Evolutionary conservation across 371 early-diverging fungal species (phyloP), one percentile per base, ranked within the genome.

Genomic region (Neoconidiobolus thromboides): DNA sequence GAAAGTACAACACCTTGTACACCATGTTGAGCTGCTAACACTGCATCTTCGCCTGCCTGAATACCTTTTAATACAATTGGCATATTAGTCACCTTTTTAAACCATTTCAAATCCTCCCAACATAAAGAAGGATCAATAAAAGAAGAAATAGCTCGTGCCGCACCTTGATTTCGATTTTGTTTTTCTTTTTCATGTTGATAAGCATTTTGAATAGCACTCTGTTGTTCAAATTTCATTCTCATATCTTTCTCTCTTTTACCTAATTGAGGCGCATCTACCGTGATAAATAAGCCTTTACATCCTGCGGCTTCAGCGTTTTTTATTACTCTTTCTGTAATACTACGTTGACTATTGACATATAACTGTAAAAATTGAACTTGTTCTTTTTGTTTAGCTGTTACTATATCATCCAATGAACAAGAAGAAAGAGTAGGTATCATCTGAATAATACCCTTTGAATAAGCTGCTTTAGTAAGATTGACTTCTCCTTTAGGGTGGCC

Each of bases 41-140:
- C 76, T 14, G 96, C 93, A 71, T 96, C 97, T 58, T 89, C 93
- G 39, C 79, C 82, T 3, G 81, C 81, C 64, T 91, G 79, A n/a
- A 94, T 75, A 53, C 97, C 97, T 70, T 96, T 96, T 58, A 94
- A 75, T 9, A 92, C 68, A 46, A 96, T 83, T 6, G 93, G 93
- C 73, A 95, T 71, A 10, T 73, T 73, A 2, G 93, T 90, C 60
- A 89, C 84, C 10, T 75, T 69, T 58, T 74, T 74, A 59, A 96
- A 79, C 94, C 94, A 94, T 6, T 76, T 68, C 44, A 95, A 69
- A 60, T 82, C 82, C 62, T 86, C 83, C 97, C 97, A 97, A 64
- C 73, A 80, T 43, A 97, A 70, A 2, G 71, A 68, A 12, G 87
- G 76, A 64, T 91, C 91, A 56, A 87, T 87, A 62, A 84, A 85